phyloP scores from a whole-genome alignment of 306 rosid species.

The Castanospermum australe region DNA sequence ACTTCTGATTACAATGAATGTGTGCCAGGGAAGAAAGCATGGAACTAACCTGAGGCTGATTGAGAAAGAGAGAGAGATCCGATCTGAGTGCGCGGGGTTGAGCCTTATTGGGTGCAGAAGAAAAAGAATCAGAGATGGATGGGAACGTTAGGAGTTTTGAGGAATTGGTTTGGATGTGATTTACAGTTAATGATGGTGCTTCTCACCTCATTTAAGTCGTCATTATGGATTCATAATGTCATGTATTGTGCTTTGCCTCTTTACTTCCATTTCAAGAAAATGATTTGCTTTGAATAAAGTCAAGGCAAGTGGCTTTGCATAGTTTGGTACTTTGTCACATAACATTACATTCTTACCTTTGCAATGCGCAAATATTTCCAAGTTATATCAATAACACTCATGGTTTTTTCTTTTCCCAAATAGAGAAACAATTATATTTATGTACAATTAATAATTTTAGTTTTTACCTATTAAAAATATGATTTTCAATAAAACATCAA shows the following conservation, averaged over 20 bases:
- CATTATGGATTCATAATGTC: neutral
- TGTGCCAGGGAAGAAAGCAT: neutral
- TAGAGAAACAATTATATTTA: no score
- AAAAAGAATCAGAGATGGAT: neutral
- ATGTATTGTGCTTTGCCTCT: neutral
- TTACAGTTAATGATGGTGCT: neutral
- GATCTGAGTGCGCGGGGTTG: slow-evolving; percentile 27
- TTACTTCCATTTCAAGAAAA: neutral
- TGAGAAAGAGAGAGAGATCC: slow-evolving; percentile 17
- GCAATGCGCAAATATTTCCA: no score
- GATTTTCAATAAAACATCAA: no score
- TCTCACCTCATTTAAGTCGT: neutral
- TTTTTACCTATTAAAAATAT: no score
- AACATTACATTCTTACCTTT: neutral
- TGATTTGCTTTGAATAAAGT: neutral
- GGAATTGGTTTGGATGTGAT: neutral
- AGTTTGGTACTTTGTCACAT: neutral
- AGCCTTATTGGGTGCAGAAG: neutral
- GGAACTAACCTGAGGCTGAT: slow-evolving; percentile 24
- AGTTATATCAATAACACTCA: neutral
- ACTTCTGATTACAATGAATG: neutral
- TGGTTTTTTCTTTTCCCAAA: neutral
- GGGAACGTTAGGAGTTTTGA: neutral
- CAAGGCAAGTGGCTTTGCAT: neutral
- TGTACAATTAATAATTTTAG: no score